These are phyloP conservation scores for Inonotus obliquus DNA, from an alignment of 1,284 basidiomycete species.

Conservation along the genomic window DNA sequence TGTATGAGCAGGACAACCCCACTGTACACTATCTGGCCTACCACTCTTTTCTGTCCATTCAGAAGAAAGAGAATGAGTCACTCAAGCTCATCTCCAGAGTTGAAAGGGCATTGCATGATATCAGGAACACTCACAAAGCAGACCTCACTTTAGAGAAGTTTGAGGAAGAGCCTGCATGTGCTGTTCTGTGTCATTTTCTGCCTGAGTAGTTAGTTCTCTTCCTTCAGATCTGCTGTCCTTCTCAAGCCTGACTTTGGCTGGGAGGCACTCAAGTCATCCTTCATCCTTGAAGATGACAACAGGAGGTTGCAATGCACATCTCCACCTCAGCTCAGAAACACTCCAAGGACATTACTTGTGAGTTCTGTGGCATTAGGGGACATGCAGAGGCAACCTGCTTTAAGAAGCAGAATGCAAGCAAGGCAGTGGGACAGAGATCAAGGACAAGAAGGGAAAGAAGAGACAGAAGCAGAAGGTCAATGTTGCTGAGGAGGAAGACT, in stretches of 20 bases:
- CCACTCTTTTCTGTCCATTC: background rate
- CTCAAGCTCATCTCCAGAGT: background rate
- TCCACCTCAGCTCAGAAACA: background rate
- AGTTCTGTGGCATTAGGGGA: background rate
- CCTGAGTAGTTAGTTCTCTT: background rate
- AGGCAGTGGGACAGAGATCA: background rate
- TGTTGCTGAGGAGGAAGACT: background rate
- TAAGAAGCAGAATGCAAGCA: background rate
- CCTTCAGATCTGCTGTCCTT: background rate
- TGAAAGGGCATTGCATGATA: background rate
- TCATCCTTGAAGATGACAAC: background rate
- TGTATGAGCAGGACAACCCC: background rate
- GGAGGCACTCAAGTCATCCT: background rate
- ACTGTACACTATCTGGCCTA: background rate
- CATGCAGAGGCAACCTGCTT: background rate
- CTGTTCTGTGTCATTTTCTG: background rate
- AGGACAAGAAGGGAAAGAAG: background rate
- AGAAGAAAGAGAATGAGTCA: background rate
- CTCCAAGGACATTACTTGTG: background rate
- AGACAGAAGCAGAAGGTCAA: background rate
- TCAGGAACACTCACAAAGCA: background rate
- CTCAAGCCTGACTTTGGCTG: background rate
- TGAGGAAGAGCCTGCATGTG: conserved; percentile 1
- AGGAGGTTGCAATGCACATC: background rate
- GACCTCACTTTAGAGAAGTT: background rate